phyloP scores from a whole-genome alignment of 192 early-diverging fungal species.

The Backusella liffmaniae region DNA sequence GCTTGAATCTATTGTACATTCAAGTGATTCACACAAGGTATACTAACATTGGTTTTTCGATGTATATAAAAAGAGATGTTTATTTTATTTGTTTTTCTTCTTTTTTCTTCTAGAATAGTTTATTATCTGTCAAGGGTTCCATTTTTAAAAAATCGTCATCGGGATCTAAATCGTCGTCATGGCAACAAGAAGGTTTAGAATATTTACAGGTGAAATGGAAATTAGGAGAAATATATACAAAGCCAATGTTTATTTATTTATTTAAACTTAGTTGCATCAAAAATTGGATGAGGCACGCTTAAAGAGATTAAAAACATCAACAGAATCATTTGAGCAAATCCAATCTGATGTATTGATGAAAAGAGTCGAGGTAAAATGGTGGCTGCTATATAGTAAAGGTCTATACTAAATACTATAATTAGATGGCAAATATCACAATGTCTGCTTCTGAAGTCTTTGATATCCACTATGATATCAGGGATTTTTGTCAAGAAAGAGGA shows the following conservation, averaged over 20 bases:
- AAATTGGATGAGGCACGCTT: slow-evolving; percentile 29
- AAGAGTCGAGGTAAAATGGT: slow-evolving; percentile 19
- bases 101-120: slow-evolving; percentile 10
- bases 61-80: background rate
- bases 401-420: background rate
- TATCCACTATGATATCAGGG: slow-evolving; percentile 1
- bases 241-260: background rate
- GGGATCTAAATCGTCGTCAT: background rate
- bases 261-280: slow-evolving; percentile 11
- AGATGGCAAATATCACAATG: background rate
- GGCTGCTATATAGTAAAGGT: too few relatives aligned
- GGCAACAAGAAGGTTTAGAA: background rate
- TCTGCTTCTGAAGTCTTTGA: background rate
- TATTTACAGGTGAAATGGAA: background rate
- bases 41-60: too few relatives aligned
- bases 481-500: slow-evolving; percentile 5
- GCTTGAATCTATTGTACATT: background rate
- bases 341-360: slow-evolving; percentile 32
- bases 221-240: background rate
- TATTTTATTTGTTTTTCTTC: background rate
- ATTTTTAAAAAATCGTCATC: slow-evolving; percentile 11
- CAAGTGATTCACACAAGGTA: slow-evolving; percentile 1
- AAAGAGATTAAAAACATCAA: slow-evolving; percentile 2
- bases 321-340: slow-evolving; percentile 20
- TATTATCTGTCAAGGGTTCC: slow-evolving; percentile 14